Conservation (phyloP, 495 filamentous ascomycete species). For the Tuber brumale region DNA sequence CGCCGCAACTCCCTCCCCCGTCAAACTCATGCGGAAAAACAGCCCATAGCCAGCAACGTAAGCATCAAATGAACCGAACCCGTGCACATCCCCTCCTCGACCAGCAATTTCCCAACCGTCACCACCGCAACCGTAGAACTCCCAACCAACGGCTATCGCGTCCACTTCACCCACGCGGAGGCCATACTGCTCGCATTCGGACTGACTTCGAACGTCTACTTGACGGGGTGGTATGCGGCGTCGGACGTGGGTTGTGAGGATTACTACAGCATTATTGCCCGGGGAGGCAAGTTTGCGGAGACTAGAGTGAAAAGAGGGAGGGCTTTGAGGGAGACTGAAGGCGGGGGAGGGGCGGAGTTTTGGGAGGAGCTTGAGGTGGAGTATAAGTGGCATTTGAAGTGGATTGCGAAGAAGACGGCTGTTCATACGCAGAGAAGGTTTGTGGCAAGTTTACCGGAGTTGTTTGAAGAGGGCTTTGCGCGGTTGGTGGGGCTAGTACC, state of each 20-base stretch:
- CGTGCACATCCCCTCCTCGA: conserved; percentile 7
- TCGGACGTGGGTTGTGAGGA: conserved; percentile 6
- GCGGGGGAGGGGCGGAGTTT: background rate
- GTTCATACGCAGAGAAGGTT: background rate
- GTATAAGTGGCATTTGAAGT: conserved; percentile 3
- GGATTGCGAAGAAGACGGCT: conserved; percentile 8
- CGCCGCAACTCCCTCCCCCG: conserved; percentile 2
- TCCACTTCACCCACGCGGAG: conserved; percentile 14
- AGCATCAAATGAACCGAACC: conserved; percentile 6
- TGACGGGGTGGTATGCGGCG: conserved; percentile 15
- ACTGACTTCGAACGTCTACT: background rate
- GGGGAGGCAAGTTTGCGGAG: background rate
- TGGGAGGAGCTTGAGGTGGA: conserved; percentile 10
- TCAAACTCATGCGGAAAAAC: background rate
- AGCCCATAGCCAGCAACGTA: background rate
- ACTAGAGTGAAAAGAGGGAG: conserved; percentile 6
- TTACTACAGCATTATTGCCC: conserved; percentile 6
- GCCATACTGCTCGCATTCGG: conserved; percentile 8
- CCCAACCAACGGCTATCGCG: conserved; percentile 8
- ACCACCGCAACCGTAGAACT: background rate
- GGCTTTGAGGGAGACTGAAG: background rate
- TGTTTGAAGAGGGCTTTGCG: conserved; percentile 6
- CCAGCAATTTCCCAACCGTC: background rate
- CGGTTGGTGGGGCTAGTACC: background rate
- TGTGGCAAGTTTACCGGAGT: conserved; percentile 8